A percentile compares a stretch with the other conserved stretches of the same genome.
Conservation (phyloP, 2,329 filamentous ascomycete species). For the Blumeriella jaapii region DNA sequence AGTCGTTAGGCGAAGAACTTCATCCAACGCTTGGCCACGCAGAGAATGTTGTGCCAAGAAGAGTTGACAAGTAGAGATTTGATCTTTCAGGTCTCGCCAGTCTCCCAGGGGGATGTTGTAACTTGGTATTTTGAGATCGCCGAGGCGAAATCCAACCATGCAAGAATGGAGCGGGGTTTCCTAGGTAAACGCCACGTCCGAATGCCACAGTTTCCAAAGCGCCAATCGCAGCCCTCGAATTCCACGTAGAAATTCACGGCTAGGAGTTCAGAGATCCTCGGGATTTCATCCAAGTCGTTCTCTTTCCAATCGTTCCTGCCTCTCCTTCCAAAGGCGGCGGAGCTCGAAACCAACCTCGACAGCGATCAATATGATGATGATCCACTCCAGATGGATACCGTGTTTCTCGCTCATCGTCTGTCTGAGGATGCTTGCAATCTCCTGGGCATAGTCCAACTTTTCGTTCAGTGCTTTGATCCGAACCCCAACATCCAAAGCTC, state of each 20-base stretch:
- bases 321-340: constrained; percentile 36
- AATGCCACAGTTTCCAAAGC: constrained; percentile 1
- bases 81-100: no score
- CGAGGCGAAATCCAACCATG: no score
- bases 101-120: no score
- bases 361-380: constrained; percentile 87
- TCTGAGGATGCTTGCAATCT: constrained; percentile 80
- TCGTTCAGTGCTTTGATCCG: constrained; percentile 87
- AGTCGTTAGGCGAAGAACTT: no score
- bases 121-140: no score
- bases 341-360: constrained; percentile 88
- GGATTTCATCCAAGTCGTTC: constrained; percentile 1
- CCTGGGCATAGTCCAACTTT: constrained; percentile 95
- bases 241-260: not conserved
- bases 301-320: constrained; percentile 10
- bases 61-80: no score
- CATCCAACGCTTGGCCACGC: no score
- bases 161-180: no score
- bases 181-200: no score
- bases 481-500: constrained; percentile 80
- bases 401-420: constrained; percentile 88
- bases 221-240: not conserved
- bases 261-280: not conserved
- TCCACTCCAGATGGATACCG: constrained; percentile 79
- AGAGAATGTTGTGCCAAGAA: no score